Evolutionary conservation across 2,329 filamentous ascomycete genomes (phyloP), one percentile per base, ranked within the genome.

Genomic region (Juglanconis sp.): DNA sequence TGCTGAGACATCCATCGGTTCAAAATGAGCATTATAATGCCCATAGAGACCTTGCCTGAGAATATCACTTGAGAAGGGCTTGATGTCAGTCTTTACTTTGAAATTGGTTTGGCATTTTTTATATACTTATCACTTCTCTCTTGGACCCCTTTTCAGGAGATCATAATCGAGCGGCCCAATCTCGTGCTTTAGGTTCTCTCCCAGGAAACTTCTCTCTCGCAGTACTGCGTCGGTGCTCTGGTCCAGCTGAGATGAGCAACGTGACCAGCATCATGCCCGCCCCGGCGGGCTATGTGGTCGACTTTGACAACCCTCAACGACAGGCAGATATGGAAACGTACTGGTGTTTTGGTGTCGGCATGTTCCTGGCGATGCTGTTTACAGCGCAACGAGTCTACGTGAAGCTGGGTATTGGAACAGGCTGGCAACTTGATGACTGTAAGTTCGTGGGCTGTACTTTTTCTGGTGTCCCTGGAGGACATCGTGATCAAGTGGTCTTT

Each of bases 291-390:
- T 76, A 74, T 56, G 66, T 67, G 8, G 69, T 74, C 31, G 65
- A 76, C 53, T 72, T 76, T 48, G 68, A 69, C 2, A 64, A 74
- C 46, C 72, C 73, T 2, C 65, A 57, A 11, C 59, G 59, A 6
- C 35, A 34, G 53, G 56, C 46, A 2, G 40, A 46, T 11, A 36
- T 59, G 3, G 36, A 51, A 2, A 51, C 46, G 1, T 62, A 59
- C 34, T 62, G 60, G 46, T 50, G 57, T n/a, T 49, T 49, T 15
- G 60, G 24, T 6, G n/a, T 62, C 6, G 60, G 60, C n/a, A 44
- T 62, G 1, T 3, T 40, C 1, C 38, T 62, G 15, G 38, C 60
- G 6, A 32, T 62, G 40, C 52, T 59, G 9, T 62, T 62, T 31
- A 55, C 52, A 3, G 56, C 56, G 10, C 60, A 62, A 9, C 52